Percentiles rank a stretch among this genome's conserved stretches.
Evolutionary conservation across 2,329 filamentous ascomycete species (phyloP).

Genomic region (Eurotiales sp.): DNA sequence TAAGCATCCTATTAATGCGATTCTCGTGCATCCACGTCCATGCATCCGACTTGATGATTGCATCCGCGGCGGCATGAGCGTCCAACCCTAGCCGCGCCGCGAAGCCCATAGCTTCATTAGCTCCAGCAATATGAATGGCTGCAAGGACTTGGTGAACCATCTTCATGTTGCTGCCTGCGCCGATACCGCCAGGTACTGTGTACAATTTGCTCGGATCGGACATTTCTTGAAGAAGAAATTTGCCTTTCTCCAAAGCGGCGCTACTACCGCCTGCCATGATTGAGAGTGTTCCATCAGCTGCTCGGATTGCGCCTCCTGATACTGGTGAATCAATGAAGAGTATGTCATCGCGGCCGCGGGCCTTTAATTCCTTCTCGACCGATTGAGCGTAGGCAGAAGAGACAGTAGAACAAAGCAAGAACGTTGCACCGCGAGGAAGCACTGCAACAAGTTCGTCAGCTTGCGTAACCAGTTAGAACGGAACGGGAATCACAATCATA

Average conservation of each 20-base stretch:
- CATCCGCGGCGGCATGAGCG: constrained; percentile 39
- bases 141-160: constrained; percentile 62
- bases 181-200: constrained; percentile 57
- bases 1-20: constrained; percentile 53
- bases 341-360: constrained; percentile 58
- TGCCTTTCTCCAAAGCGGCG: constrained; percentile 55
- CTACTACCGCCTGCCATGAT: constrained; percentile 68
- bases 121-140: constrained; percentile 59
- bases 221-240: constrained; percentile 60
- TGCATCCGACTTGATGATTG: constrained; percentile 46
- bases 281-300: constrained; percentile 67
- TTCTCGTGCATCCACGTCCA: constrained; percentile 63
- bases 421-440: constrained; percentile 56
- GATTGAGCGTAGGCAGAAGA: constrained; percentile 62
- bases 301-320: constrained; percentile 65
- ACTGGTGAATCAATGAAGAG: constrained; percentile 68
- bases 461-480: neutral
- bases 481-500: constrained; percentile 5
- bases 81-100: constrained; percentile 56
- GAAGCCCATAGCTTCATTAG: constrained; percentile 59
- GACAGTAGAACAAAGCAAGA: constrained; percentile 69
- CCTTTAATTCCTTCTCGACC: constrained; percentile 55
- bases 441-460: constrained; percentile 23
- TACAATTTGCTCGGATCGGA: constrained; percentile 58
- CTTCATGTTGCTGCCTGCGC: constrained; percentile 60